Base-by-base conservation (phyloP, 192 early-diverging fungal genomes). In the Borealophlyctis nickersoniae region DNA sequence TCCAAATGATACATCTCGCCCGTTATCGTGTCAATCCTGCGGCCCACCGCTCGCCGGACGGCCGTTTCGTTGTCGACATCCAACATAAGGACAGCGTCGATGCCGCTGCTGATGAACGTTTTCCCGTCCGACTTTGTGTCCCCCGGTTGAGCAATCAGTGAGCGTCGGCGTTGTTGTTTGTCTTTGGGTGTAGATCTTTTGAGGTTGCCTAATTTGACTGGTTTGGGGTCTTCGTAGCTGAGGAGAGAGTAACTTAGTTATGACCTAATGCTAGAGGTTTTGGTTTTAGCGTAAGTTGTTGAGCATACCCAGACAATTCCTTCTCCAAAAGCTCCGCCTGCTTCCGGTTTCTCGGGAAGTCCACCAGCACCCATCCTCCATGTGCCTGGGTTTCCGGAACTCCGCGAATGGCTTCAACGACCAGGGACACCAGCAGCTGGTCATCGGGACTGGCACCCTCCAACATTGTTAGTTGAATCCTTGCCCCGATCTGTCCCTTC, bases 141-240 rank as follows among this genome's bases (percentile, higher is more conserved):
- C 22, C 53, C 59, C 19, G 4, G 13, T 13, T 69, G 71, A 2
- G 77, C 76, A 54, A 83, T 77, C 57, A 83, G 58, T 0, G 76
- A 78, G 16, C 69, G 62, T 29, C 67, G 62, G 48, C 66, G 59
- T 45, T 45, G 39, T 19, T 45, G 39, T 45, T 45, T 7, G 0
- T 62, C 65, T 39, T 65, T 74, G 22, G 75, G 68, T 28, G 70
- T 65, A 19, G 39, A 45, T 29, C 84, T 57, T 56, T 86, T 86
- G 1, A 82, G 68, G 52, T 80, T 74, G 5, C 81, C 77, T 36
- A 67, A 75, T 63, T 85, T 85, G 16, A 80, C 68, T 16, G 81
- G 81, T 55, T 86, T 86, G 4, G 82, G 82, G 52, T 86, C 84
- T 60, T 86, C 84, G 61, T 85, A 85, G 2, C 80, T 82, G 45